phyloP scores from a whole-genome alignment of 192 early-diverging fungal genomes.

The Obelidium mucronatum region DNA sequence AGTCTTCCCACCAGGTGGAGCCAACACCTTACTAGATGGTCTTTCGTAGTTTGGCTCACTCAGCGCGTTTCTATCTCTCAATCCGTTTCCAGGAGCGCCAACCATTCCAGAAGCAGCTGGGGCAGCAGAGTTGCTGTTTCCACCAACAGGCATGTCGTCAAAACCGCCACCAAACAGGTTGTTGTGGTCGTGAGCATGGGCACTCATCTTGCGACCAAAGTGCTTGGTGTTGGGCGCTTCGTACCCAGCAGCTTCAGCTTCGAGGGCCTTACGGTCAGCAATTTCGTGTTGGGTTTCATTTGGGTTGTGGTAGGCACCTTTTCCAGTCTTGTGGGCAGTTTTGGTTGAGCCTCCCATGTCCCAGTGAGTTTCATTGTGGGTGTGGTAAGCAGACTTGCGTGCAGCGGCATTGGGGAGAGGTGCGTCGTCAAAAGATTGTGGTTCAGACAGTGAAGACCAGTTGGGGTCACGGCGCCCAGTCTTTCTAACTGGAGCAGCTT shows the following conservation, averaged over 20 bases:
- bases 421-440: not conserved
- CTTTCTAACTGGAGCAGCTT: not conserved
- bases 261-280: slow-evolving; percentile 8
- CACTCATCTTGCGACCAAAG: slow-evolving; percentile 24
- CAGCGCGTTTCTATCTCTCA: slow-evolving; percentile 44
- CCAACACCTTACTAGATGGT: slow-evolving; percentile 41
- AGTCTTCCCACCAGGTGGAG: slow-evolving; percentile 48
- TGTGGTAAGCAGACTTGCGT: slow-evolving; percentile 15
- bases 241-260: not conserved
- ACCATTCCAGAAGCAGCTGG: slow-evolving; percentile 8
- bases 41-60: slow-evolving; percentile 29
- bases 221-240: slow-evolving; percentile 28
- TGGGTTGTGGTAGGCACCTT: slow-evolving; percentile 27
- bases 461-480: slow-evolving; percentile 48
- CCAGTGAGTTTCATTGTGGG: slow-evolving; percentile 11
- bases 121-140: not conserved
- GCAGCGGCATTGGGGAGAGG: not conserved
- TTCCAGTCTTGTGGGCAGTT: slow-evolving; percentile 7
- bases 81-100: not conserved
- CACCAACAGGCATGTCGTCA: not conserved
- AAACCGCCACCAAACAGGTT: not conserved
- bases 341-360: not conserved
- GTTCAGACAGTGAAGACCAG: slow-evolving; percentile 33
- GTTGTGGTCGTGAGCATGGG: slow-evolving; percentile 14
- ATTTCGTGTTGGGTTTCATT: slow-evolving; percentile 20